Conservation (phyloP, 2,329 filamentous ascomycete species). For the Phoma sp. region DNA sequence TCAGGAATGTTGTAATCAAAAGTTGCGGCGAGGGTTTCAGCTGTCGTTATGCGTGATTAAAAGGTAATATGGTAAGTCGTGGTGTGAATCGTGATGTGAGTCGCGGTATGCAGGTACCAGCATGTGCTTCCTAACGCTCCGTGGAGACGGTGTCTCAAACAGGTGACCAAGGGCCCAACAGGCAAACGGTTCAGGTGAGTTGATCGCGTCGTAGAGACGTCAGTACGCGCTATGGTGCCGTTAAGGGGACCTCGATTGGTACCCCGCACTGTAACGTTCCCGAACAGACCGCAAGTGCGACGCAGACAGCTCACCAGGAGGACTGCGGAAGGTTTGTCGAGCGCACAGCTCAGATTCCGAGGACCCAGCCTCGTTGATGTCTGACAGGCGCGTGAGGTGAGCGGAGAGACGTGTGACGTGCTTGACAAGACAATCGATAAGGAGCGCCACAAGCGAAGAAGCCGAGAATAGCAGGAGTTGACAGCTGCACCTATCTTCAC, state of each 20-base stretch:
- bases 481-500: constrained; percentile 2
- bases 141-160: background rate
- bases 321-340: background rate
- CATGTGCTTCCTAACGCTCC: background rate
- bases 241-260: constrained; percentile 1
- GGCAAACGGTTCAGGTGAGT: background rate
- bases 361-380: constrained; percentile 10
- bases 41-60: constrained; percentile 6
- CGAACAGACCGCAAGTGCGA: background rate
- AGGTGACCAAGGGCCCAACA: background rate
- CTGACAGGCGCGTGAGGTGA: constrained; percentile 17
- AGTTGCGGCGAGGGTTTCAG: background rate
- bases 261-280: constrained; percentile 1
- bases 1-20: background rate
- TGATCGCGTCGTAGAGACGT: constrained; percentile 5
- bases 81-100: background rate
- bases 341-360: constrained; percentile 3
- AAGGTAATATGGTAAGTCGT: constrained; percentile 1
- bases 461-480: constrained; percentile 17
- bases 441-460: constrained; percentile 31
- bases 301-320: constrained; percentile 6
- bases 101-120: background rate
- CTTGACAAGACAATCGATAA: constrained; percentile 30
- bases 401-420: constrained; percentile 30
- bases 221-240: constrained; percentile 1